phyloP scores from a whole-genome alignment of 768 basidiomycete genomes.

The Termitomyces sp. region DNA sequence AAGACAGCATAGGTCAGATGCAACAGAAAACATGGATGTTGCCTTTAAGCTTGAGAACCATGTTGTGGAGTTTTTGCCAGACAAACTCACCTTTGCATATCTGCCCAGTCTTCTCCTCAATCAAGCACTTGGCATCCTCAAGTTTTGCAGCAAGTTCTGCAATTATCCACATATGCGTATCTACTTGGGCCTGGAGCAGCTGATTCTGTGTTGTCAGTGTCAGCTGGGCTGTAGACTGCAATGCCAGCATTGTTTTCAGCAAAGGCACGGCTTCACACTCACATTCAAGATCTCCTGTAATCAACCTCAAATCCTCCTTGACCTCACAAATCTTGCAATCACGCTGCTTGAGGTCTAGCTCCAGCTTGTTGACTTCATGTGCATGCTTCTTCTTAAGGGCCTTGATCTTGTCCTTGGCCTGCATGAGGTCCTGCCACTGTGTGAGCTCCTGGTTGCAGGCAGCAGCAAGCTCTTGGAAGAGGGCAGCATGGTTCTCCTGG shows the following conservation, averaged over 20 bases:
- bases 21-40: conserved; percentile 92
- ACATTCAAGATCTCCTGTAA: conserved; percentile 55
- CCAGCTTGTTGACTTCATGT: conserved; percentile 66
- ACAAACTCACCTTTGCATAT: conserved; percentile 72
- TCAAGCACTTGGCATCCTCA: conserved; percentile 40
- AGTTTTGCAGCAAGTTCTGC: conserved; percentile 52
- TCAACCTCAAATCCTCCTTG: conserved; percentile 60
- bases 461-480: conserved; percentile 51
- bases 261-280: conserved; percentile 58
- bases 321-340: conserved; percentile 67
- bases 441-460: conserved; percentile 58
- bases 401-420: conserved; percentile 64
- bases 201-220: conserved; percentile 55
- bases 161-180: conserved; percentile 43
- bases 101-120: conserved; percentile 59
- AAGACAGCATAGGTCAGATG: conserved; percentile 68
- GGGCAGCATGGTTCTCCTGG: conserved; percentile 52
- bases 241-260: conserved; percentile 61
- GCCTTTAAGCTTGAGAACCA: conserved; percentile 91
- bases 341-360: conserved; percentile 58
- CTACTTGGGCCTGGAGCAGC: conserved; percentile 56
- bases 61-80: conserved; percentile 81
- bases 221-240: conserved; percentile 65
- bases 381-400: conserved; percentile 55
- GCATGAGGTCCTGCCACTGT: conserved; percentile 62